Conservation (phyloP, 2,329 filamentous ascomycete genomes). For the Phoma sp. region DNA sequence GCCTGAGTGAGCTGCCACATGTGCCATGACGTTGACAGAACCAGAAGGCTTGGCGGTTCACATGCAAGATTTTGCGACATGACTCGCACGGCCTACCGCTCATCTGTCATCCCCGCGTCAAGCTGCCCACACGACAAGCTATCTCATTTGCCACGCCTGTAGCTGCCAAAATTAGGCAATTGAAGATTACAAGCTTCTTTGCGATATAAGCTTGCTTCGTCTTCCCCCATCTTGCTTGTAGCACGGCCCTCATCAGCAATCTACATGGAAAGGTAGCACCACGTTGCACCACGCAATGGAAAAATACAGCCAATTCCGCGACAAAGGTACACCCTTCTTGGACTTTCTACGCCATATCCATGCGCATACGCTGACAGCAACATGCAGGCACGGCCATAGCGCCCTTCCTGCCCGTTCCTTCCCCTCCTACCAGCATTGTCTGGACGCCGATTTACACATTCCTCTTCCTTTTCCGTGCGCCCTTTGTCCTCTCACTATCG, state of each 20-base stretch:
- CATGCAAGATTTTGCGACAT: constrained; percentile 24
- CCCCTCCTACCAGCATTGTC: constrained; percentile 65
- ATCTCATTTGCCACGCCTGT: constrained; percentile 14
- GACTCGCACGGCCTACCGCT: constrained; percentile 24
- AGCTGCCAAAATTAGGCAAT: constrained; percentile 16
- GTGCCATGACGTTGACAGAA: constrained; percentile 11
- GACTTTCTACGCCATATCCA: neutral
- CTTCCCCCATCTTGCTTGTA: neutral
- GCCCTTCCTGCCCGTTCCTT: constrained; percentile 85
- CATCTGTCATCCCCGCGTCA: constrained; percentile 20
- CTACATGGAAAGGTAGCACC: constrained; percentile 30
- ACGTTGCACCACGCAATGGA: constrained; percentile 67
- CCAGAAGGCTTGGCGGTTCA: constrained; percentile 32
- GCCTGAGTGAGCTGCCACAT: neutral
- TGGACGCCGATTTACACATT: constrained; percentile 70
- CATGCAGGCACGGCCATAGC: constrained; percentile 86
- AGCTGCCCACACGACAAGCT: constrained; percentile 23
- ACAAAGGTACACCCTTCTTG: constrained; percentile 68
- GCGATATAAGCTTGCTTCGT: constrained; percentile 8
- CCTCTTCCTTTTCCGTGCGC: constrained; percentile 81
- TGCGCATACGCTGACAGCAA: constrained; percentile 20
- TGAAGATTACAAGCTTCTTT: constrained; percentile 5
- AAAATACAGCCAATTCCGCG: constrained; percentile 91
- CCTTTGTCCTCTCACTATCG: constrained; percentile 73
- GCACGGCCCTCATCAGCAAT: neutral